phyloP scores from a whole-genome alignment of 768 basidiomycete genomes.

The Tephrocybe sp. region DNA sequence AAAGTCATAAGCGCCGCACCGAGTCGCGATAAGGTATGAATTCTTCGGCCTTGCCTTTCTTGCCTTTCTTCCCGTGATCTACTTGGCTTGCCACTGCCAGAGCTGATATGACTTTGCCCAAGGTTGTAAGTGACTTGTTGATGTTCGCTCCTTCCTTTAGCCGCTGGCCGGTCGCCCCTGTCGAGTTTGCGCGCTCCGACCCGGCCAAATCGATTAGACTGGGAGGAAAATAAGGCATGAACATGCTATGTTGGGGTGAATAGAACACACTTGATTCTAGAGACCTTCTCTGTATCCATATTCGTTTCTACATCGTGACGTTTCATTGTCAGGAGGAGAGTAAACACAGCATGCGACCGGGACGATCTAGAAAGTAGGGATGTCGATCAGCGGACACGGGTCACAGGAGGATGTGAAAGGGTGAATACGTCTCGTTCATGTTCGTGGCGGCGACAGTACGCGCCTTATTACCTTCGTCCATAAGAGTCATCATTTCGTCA shows the following conservation, averaged over 20 bases:
- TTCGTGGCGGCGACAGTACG: constrained; percentile 98
- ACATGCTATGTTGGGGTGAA: constrained; percentile 2
- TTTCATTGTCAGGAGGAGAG: constrained; percentile 91
- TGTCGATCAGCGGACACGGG: constrained; percentile 6
- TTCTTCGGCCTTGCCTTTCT: constrained; percentile 87
- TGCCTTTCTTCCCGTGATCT: constrained; percentile 74
- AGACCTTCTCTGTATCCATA: constrained; percentile 97
- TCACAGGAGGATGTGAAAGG: neutral
- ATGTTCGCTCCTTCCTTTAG: constrained; percentile 98
- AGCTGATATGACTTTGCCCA: constrained; percentile 95
- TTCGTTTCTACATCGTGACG: constrained; percentile 80
- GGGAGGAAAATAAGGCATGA: constrained; percentile 12
- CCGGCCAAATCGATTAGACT: constrained; percentile 96
- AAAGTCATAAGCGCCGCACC: constrained; percentile 40
- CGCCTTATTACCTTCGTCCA: constrained; percentile 99
- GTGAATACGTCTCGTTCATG: constrained; percentile 94
- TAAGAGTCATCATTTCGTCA: constrained; percentile 97
- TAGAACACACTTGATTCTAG: constrained; percentile 76
- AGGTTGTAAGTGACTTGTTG: constrained; percentile 96
- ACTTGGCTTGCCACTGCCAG: constrained; percentile 71
- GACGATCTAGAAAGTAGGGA: constrained; percentile 60
- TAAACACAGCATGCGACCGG: constrained; percentile 98
- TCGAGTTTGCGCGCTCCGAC: constrained; percentile 95
- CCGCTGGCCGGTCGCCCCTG: constrained; percentile 94
- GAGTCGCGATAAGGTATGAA: constrained; percentile 98